Evolutionary conservation across 192 early-diverging fungal genomes (phyloP), one percentile per base, ranked within the genome.

Genomic region (Fimicolochytrium jonesii): DNA sequence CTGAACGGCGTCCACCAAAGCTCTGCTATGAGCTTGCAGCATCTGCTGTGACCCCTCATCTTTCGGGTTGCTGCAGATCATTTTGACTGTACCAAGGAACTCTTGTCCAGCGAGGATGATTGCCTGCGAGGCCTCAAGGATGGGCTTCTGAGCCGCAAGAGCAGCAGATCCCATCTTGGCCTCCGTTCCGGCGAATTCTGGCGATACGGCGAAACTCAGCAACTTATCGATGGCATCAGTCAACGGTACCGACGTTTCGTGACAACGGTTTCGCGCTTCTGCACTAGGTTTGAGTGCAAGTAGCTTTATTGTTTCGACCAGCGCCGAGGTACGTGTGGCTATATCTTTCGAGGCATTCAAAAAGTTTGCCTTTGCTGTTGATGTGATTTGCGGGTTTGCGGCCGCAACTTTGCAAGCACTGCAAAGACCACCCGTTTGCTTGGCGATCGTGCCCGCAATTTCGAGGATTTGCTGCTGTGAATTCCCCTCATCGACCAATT

Each of bases 341-440:
- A 81, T 41, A 28, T 82, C 74, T 44, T 75, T 79, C 4, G 77
- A 74, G 28, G 59, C 61, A 1, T 18, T 7, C 17, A 76, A 50
- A 33, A 83, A 83, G 46, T 72, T 42, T 33, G 61, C 42, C 46
- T 69, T 83, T n/a, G 71, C 32, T 31, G 46, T 33, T 4, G 67
- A 43, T 29, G 49, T 48, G n/a, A 71, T 31, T 4, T 22, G 35
- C 3, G 71, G 11, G 20, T 74, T 71, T n/a, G 47, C 32, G 3
- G 69, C 68, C 5, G 73, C 71, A 11, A n/a, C 34, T 50, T 82
- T 79, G 64, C 73, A 83, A 0, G 53, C 20, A 34, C 30, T 68
- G 56, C 81, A 83, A 6, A 82, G 45, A 2, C 22, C 35, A 3
- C 75, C 69, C 6, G 80, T 83, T 7, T 77, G 56, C 49, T 83